Evolutionary conservation across 371 early-diverging fungal species (phyloP).

Genomic region (Rhizopus stolonifer): DNA sequence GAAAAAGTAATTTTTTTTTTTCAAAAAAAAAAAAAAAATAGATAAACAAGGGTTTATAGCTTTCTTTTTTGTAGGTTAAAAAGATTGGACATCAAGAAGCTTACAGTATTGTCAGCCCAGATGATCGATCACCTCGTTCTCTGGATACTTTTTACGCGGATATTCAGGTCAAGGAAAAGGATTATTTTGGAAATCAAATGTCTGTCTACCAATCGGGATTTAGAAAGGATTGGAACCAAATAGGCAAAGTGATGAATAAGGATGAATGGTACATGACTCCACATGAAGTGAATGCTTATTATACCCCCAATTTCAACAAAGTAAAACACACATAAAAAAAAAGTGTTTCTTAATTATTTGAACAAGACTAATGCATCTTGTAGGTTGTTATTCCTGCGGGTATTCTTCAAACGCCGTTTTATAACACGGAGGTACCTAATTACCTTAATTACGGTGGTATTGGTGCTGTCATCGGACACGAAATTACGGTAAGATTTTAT

Average conservation of each 20-base stretch:
- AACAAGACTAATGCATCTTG: no score
- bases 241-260: conserved; percentile 45
- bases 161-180: conserved; percentile 22
- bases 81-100: conserved; percentile 48
- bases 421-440: conserved; percentile 39
- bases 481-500: conserved; percentile 50
- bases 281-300: conserved; percentile 66
- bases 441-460: conserved; percentile 65
- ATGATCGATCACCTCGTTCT: conserved; percentile 43
- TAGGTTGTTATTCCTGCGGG: conserved; percentile 64
- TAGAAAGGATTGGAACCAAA: conserved; percentile 24
- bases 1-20: conserved; percentile 38
- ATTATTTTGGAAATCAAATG: conserved; percentile 49
- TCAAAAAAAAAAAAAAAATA: neutral
- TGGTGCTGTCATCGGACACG: conserved; percentile 65
- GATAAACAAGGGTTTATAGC: no score
- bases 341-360: neutral
- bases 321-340: conserved; percentile 5
- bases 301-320: conserved; percentile 50
- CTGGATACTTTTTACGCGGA: conserved; percentile 43
- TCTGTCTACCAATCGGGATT: conserved; percentile 25
- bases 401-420: conserved; percentile 55
- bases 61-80: no score
- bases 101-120: conserved; percentile 49
- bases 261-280: conserved; percentile 58